phyloP scores from a whole-genome alignment of 2,329 filamentous ascomycete genomes.

The Talaromyces pinophilus region DNA sequence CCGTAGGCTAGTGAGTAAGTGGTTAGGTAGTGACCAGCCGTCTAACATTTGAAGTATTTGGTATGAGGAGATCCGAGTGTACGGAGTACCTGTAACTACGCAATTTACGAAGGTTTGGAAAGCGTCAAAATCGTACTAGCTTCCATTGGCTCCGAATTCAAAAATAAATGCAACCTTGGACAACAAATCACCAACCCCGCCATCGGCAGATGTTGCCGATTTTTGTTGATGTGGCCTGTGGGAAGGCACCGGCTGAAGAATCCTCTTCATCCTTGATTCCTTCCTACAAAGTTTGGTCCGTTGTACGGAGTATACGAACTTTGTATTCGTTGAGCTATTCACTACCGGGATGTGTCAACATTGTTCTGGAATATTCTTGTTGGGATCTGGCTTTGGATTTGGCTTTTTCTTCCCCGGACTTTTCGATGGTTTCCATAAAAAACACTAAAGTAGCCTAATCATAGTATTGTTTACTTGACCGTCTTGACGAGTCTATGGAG shows the following conservation, averaged over 20 bases:
- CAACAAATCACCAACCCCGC: constrained; percentile 6
- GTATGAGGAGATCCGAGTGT: not conserved
- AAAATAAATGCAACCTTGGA: constrained; percentile 6
- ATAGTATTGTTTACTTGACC: not conserved
- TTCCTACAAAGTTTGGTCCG: not conserved
- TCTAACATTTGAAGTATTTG: not conserved
- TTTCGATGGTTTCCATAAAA: constrained; percentile 4
- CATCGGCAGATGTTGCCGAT: constrained; percentile 8
- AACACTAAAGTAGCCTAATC: not conserved
- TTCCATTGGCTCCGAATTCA: not conserved
- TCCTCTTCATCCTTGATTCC: not conserved
- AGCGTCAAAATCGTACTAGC: constrained; percentile 3
- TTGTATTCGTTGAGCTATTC: not conserved
- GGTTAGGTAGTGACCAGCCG: not conserved
- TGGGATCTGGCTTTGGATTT: constrained; percentile 1
- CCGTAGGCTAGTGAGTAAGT: not conserved
- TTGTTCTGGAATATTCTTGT: constrained; percentile 6
- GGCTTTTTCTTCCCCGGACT: constrained; percentile 11
- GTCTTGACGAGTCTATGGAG: not conserved
- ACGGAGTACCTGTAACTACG: not conserved
- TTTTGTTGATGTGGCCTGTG: not conserved
- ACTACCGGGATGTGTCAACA: not conserved
- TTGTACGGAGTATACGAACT: not conserved
- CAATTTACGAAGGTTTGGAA: constrained; percentile 13
- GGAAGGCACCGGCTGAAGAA: not conserved